phyloP scores from a whole-genome alignment of 2,329 filamentous ascomycete species.

The Dothistroma septosporum region DNA sequence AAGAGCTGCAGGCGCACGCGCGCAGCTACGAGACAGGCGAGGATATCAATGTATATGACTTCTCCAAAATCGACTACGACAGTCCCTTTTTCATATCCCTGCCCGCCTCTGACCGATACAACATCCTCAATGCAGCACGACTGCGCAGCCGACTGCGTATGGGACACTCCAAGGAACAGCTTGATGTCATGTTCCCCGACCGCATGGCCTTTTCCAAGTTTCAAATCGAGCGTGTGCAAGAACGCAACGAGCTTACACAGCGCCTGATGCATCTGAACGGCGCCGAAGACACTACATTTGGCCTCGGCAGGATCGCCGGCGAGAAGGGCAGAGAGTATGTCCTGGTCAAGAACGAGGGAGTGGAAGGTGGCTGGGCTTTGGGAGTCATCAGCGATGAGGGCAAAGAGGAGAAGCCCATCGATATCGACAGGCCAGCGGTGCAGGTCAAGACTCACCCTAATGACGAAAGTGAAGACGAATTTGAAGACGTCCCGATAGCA shows the following conservation, averaged over 20 bases:
- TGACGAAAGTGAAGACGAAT: conserved; percentile 65
- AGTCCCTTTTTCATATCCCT: conserved; percentile 91
- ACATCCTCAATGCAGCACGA: conserved; percentile 91
- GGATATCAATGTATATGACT: conserved; percentile 83
- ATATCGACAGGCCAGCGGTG: conserved; percentile 67
- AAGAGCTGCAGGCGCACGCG: conserved; percentile 91
- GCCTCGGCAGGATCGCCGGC: conserved; percentile 66
- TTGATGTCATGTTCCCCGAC: conserved; percentile 95
- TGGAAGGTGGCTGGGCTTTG: conserved; percentile 91
- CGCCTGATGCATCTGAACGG: conserved; percentile 90
- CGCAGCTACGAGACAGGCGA: conserved; percentile 87
- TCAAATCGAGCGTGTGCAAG: conserved; percentile 88
- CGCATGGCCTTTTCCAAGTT: conserved; percentile 96
- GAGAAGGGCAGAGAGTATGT: conserved; percentile 94
- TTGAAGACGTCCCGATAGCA: conserved; percentile 90
- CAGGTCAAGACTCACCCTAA: conserved; percentile 50
- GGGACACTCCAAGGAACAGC: conserved; percentile 93
- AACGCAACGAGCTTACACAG: conserved; percentile 92
- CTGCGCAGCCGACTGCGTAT: conserved; percentile 84
- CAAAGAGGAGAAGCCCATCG: conserved; percentile 82
- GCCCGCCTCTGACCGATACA: conserved; percentile 87
- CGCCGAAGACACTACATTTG: conserved; percentile 66
- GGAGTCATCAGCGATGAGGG: conserved; percentile 86
- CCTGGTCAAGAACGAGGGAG: conserved; percentile 88
- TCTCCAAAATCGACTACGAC: conserved; percentile 97